A percentile compares a stretch with the other conserved stretches of the same genome.
phyloP scores from a whole-genome alignment of 805 yeast genomes.

The Kodamaea fukazawae region DNA sequence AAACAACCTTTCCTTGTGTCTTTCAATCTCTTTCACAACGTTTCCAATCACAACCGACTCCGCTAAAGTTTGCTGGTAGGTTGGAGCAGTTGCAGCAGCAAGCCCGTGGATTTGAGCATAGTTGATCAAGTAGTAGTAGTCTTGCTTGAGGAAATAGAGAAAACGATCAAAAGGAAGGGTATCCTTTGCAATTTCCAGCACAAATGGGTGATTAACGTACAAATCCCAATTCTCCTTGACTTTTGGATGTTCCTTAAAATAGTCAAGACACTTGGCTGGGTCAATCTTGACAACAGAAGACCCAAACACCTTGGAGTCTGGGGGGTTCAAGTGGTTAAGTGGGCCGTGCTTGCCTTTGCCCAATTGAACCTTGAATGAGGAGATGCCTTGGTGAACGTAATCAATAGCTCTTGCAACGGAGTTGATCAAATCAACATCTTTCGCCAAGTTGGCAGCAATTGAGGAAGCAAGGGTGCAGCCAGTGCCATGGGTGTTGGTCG shows the following conservation, averaged over 20 bases:
- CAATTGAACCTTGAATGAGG: conserved; percentile 39
- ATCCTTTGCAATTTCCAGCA: conserved; percentile 50
- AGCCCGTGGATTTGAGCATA: conserved; percentile 65
- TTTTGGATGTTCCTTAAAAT: conserved; percentile 53
- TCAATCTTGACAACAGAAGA: conserved; percentile 1
- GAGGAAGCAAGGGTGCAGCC: conserved; percentile 87
- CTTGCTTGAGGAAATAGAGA: conserved; percentile 57
- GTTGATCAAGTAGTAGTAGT: conserved; percentile 64
- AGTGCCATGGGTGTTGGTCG: conserved; percentile 78
- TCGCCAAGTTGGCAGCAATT: conserved; percentile 72
- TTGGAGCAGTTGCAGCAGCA: conserved; percentile 62
- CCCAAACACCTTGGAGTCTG: conserved; percentile 11
- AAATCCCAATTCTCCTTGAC: conserved; percentile 54
- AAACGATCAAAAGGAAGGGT: conserved; percentile 50
- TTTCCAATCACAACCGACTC: conserved; percentile 50
- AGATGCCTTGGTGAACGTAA: conserved; percentile 65
- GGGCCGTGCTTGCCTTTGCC: conserved; percentile 66
- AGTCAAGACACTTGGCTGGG: conserved; percentile 31
- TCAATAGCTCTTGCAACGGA: conserved; percentile 58
- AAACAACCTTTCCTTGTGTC: conserved; percentile 52
- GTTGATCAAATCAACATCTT: conserved; percentile 41
- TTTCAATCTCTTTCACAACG: conserved; percentile 53
- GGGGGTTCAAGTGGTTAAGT: conserved; percentile 58
- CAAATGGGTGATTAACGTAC: conserved; percentile 63
- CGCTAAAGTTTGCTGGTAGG: conserved; percentile 46